Conservation (phyloP, 2,329 filamentous ascomycete species). For the Metarhizium sp. region DNA sequence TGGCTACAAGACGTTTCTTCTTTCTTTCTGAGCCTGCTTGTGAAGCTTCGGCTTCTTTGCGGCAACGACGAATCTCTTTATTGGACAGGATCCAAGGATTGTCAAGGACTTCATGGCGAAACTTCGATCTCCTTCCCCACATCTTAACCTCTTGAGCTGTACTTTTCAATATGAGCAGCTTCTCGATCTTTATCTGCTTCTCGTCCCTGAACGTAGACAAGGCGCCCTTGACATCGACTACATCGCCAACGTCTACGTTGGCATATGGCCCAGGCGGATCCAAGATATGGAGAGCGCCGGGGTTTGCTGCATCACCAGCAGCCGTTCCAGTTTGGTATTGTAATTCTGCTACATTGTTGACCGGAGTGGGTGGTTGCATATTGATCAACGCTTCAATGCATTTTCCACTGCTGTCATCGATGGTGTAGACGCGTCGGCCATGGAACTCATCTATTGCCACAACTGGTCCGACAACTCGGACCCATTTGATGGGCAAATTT, state of each 20-base stretch:
- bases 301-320: neutral
- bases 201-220: slow-evolving; percentile 36
- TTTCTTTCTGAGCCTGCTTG: slow-evolving; percentile 17
- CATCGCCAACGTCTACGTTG: slow-evolving; percentile 39
- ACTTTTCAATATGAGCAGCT: slow-evolving; percentile 34
- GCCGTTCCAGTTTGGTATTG: neutral
- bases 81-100: slow-evolving; percentile 45
- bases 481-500: slow-evolving; percentile 71
- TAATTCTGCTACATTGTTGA: neutral
- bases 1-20: slow-evolving; percentile 14
- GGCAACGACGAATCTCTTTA: slow-evolving; percentile 40
- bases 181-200: slow-evolving; percentile 44
- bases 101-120: slow-evolving; percentile 39
- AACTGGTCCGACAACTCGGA: slow-evolving; percentile 61
- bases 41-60: slow-evolving; percentile 33
- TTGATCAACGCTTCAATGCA: slow-evolving; percentile 38
- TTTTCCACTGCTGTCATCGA: slow-evolving; percentile 57
- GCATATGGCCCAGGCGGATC: slow-evolving; percentile 11
- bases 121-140: slow-evolving; percentile 45
- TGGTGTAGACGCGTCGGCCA: slow-evolving; percentile 39
- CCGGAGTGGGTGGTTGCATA: slow-evolving; percentile 1
- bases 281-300: neutral
- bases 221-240: slow-evolving; percentile 49
- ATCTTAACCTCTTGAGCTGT: slow-evolving; percentile 49
- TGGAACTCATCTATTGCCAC: slow-evolving; percentile 49